Percentiles rank a stretch among this genome's conserved stretches.
Evolutionary conservation across 345 rosid species (phyloP).

Genomic region (Pugionium cornutum): DNA sequence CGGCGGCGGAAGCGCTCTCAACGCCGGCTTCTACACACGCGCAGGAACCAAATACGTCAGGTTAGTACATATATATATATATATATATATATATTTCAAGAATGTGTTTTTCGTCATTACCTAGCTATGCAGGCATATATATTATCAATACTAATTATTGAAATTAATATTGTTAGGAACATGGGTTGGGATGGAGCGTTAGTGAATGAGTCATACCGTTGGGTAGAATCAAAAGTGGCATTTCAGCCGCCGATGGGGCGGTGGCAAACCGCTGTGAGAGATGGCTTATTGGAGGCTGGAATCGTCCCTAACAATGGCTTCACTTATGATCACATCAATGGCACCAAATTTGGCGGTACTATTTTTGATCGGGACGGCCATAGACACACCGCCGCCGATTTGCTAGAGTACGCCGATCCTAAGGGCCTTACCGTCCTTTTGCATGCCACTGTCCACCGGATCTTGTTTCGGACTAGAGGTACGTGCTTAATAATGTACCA

Average conservation of each 20-base stretch:
- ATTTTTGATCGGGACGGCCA: constrained; percentile 61
- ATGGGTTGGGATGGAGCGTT: constrained; percentile 57
- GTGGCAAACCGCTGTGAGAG: constrained; percentile 79
- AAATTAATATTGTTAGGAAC: constrained; percentile 28
- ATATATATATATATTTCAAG: neutral
- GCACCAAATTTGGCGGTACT: constrained; percentile 77
- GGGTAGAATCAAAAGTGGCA: constrained; percentile 68
- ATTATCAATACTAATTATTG: neutral
- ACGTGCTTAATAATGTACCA: constrained; percentile 23
- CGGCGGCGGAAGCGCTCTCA: constrained; percentile 69
- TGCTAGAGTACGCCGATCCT: constrained; percentile 61
- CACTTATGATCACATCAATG: constrained; percentile 63
- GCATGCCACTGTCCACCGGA: constrained; percentile 57
- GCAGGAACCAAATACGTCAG: constrained; percentile 50
- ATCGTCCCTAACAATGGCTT: constrained; percentile 68
- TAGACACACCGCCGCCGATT: constrained; percentile 76
- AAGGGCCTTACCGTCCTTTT: constrained; percentile 49
- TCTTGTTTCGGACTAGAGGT: constrained; percentile 48
- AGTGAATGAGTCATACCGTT: constrained; percentile 55
- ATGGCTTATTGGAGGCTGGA: constrained; percentile 64
- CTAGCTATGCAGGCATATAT: too few relatives aligned
- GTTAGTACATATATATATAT: constrained; percentile 22
- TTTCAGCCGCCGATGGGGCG: constrained; percentile 47
- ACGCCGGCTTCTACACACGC: constrained; percentile 71
- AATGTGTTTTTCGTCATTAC: too few relatives aligned